Conservation (phyloP, 805 yeast genomes). For the Candida schatavii region DNA sequence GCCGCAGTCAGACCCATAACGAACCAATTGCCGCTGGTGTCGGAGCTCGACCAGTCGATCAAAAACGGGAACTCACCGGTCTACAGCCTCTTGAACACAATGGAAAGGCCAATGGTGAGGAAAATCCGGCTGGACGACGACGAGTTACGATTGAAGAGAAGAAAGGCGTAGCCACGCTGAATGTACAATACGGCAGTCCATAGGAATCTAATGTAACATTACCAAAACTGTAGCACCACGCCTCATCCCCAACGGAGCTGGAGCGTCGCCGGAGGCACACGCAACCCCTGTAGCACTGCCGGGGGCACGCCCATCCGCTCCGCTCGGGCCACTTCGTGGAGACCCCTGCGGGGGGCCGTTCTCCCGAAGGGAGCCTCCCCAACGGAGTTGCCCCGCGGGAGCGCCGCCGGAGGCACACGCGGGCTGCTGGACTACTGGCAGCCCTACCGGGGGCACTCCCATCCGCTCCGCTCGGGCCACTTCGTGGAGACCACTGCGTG, state of each 20-base stretch:
- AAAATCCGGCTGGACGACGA: slow-evolving; percentile 4
- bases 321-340: neutral
- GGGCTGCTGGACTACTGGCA: too few relatives aligned
- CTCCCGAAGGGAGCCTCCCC: too few relatives aligned
- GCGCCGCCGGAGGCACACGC: too few relatives aligned
- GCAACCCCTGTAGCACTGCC: neutral
- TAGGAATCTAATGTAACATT: too few relatives aligned
- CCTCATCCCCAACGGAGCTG: neutral
- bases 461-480: too few relatives aligned
- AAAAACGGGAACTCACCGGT: slow-evolving; percentile 12
- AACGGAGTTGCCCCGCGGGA: too few relatives aligned
- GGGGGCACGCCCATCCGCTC: neutral
- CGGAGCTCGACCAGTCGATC: slow-evolving; percentile 33
- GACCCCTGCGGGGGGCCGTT: neutral
- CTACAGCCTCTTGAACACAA: slow-evolving; percentile 6
- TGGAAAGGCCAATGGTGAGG: slow-evolving; percentile 2
- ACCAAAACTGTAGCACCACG: too few relatives aligned
- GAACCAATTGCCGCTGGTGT: slow-evolving; percentile 33
- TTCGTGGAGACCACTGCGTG: too few relatives aligned
- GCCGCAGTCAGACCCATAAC: neutral
- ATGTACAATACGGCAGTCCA: neutral
- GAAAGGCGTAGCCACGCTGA: slow-evolving; percentile 1
- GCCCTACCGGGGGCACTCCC: too few relatives aligned
- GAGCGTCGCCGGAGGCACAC: neutral
- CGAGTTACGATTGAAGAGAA: slow-evolving; percentile 2